A percentile compares a stretch with the other conserved stretches of the same genome.
Evolutionary conservation across 2,329 filamentous ascomycete species (phyloP).

Genomic region (Diplodia sapinea): DNA sequence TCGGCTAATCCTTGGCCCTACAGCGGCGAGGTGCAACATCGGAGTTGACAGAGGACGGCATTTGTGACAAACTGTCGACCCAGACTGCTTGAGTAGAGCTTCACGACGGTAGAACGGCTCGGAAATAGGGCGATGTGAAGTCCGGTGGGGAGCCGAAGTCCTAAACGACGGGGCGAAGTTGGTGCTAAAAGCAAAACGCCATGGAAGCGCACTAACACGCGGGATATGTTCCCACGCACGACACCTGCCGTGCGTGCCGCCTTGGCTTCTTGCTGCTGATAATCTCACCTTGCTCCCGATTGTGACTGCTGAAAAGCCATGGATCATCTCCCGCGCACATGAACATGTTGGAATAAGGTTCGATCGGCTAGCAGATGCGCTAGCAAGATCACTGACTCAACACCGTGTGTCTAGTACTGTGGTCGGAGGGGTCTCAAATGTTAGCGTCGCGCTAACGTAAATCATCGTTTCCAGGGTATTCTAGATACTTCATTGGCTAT

Average conservation of each 20-base stretch:
- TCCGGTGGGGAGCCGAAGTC: constrained; percentile 21
- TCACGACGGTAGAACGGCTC: not conserved
- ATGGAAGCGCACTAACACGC: not conserved
- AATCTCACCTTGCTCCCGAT: not conserved
- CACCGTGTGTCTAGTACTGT: not conserved
- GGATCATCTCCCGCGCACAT: not conserved
- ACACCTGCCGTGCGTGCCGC: not conserved
- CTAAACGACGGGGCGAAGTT: not conserved
- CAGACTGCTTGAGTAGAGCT: not conserved
- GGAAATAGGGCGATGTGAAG: not conserved
- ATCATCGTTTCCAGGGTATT: too few species aligned
- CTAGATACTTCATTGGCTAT: too few species aligned
- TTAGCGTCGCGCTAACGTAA: too few species aligned
- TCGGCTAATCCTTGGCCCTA: too few species aligned
- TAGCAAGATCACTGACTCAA: not conserved
- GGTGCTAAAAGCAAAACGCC: not conserved
- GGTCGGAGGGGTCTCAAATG: too few species aligned
- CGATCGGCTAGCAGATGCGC: not conserved
- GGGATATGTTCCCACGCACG: not conserved
- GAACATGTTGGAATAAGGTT: not conserved
- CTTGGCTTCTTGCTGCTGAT: not conserved
- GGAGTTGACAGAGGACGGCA: not conserved
- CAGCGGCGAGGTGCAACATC: not conserved
- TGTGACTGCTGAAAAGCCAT: not conserved
- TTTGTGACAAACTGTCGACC: not conserved